phyloP scores from a whole-genome alignment of 352 stramenopile genomes.

The Aphanomyces stellatus region DNA sequence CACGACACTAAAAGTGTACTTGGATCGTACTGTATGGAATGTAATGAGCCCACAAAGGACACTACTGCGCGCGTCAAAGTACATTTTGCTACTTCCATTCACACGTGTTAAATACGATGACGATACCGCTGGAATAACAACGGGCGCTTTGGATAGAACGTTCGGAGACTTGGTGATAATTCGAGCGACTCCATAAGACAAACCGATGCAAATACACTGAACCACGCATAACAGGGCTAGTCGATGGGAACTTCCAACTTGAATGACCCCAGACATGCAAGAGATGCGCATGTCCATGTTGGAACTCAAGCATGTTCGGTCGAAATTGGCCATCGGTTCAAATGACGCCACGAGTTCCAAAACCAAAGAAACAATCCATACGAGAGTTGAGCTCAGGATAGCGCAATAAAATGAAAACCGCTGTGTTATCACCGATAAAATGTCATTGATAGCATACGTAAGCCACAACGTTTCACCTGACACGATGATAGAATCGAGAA shows the following conservation, averaged over 20 bases:
- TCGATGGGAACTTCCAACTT: background rate
- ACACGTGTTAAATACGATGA: background rate
- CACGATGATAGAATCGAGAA: background rate
- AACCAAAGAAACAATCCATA: background rate
- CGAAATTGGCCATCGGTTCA: background rate
- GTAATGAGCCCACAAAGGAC: background rate
- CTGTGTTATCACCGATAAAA: background rate
- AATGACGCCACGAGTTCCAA: background rate
- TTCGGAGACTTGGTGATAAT: too few relatives aligned
- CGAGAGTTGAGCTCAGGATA: background rate
- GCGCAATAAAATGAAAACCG: background rate
- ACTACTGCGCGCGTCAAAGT: background rate
- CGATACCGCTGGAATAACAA: background rate
- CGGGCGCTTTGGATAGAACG: background rate
- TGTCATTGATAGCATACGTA: background rate
- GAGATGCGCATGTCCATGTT: background rate
- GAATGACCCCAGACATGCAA: background rate
- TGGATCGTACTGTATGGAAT: background rate
- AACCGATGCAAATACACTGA: background rate
- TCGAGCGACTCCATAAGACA: background rate
- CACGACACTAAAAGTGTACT: background rate
- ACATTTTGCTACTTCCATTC: background rate
- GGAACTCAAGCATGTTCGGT: background rate
- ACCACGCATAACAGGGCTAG: background rate
- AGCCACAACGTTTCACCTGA: background rate